These are phyloP conservation scores for Malassezia restricta DNA, from an alignment of 1,284 basidiomycete genomes.

Conservation along the genomic window DNA sequence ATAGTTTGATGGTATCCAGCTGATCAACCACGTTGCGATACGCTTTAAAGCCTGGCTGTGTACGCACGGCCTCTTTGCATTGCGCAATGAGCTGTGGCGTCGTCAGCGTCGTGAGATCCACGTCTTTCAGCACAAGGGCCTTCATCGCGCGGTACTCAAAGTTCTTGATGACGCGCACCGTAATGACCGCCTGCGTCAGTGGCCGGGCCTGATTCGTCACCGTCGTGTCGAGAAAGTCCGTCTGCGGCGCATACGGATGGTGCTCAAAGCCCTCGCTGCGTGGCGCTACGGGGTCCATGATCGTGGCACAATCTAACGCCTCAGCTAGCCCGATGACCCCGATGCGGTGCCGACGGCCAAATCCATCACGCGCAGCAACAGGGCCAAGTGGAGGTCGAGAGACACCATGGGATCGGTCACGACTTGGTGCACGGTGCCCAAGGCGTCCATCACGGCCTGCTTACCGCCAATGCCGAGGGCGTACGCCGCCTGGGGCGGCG, in stretches of 20 bases:
- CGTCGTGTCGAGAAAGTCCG: slow-evolving; percentile 49
- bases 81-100: slow-evolving; percentile 64
- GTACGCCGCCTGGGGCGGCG: slow-evolving; percentile 40
- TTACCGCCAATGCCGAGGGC: slow-evolving; percentile 38
- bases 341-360: slow-evolving; percentile 22
- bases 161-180: slow-evolving; percentile 86
- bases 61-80: slow-evolving; percentile 50
- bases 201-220: slow-evolving; percentile 60
- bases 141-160: slow-evolving; percentile 85
- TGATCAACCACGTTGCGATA: slow-evolving; percentile 26
- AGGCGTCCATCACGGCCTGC: slow-evolving; percentile 32
- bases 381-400: slow-evolving; percentile 25
- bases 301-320: not conserved
- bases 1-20: slow-evolving; percentile 71
- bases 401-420: slow-evolving; percentile 27
- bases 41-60: slow-evolving; percentile 25
- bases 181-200: slow-evolving; percentile 63
- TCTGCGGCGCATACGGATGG: slow-evolving; percentile 28
- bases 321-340: slow-evolving; percentile 5
- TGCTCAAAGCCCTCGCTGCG: slow-evolving; percentile 9
- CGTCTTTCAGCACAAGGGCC: slow-evolving; percentile 66
- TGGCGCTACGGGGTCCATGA: slow-evolving; percentile 1
- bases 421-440: slow-evolving; percentile 30
- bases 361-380: slow-evolving; percentile 29
- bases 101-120: slow-evolving; percentile 68